Base-by-base conservation (phyloP, 805 yeast species). In the Diddensiella transvaalensis region DNA sequence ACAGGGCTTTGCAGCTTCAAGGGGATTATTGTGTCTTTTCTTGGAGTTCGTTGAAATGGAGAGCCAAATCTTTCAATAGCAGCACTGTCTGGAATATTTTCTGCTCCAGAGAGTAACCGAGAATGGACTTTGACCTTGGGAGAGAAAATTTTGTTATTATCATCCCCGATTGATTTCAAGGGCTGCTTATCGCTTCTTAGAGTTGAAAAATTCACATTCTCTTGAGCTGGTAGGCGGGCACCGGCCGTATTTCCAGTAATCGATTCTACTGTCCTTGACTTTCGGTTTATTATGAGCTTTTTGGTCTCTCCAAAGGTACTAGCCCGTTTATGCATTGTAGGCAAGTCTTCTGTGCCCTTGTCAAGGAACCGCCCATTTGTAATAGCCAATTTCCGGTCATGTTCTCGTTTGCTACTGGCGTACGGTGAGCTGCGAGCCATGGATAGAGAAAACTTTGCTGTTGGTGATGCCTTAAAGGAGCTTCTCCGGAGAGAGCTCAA, bases 401-500 rank as follows among this genome's bases (percentile, higher is more conserved):
- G 15, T 17, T 40, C 43, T 6, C 33, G 43, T 10, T 22, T 21
- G 33, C 21, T 40, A 29, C 22, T 36, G 26, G 39, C 13, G 30
- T 53, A 53, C 17, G 56, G 56, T 10, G 56, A 42, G 35, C 23
- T 40, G 15, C 56, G 44, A 3, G 30, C 39, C 2, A 42, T 24
- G 13, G 46, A 39, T 4, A 48, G 37, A 4, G 35, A 17, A 21
- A 49, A 32, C 15, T 49, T 24, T 13, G 50, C 42, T 5, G 56
- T 38, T 4, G 56, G 49, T 3, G 56, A 49, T 3, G 50, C 50
- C 40, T 53, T 53, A 39, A 50, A 23, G 4, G 49, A 29, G 42
- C 48, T 48, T 13, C 5, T 2, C 26, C 41, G 40, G 21, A 13
- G 30, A 23, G 21, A 35, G 8, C 17, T 17, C 6, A 35, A 18